A percentile compares a stretch with the other conserved stretches of the same genome.
These are phyloP conservation scores for Aspergillus oerlinghausenensis DNA, from an alignment of 2,329 filamentous ascomycete genomes.

Conservation along the genomic window DNA sequence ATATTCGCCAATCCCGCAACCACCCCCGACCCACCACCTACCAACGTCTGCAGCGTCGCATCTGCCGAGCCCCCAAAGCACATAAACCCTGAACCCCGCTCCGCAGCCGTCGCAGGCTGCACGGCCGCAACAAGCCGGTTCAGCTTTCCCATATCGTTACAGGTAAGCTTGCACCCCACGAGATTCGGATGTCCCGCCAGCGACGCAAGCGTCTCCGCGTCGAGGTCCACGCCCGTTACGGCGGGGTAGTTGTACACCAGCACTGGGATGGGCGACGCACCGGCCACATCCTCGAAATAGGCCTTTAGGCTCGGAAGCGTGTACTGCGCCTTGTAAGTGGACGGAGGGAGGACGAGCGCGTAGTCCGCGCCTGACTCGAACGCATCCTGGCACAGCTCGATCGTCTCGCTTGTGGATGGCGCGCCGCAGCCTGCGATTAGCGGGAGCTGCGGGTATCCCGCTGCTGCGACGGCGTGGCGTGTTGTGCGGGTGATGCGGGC, in stretches of 20 bases:
- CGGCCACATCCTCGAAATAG: conserved; percentile 59
- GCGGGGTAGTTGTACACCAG: conserved; percentile 64
- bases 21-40: conserved; percentile 66
- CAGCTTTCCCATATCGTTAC: conserved; percentile 62
- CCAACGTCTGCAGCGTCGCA: conserved; percentile 66
- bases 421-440: conserved; percentile 67
- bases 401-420: conserved; percentile 63
- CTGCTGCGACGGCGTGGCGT: conserved; percentile 62
- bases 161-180: conserved; percentile 61
- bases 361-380: conserved; percentile 63
- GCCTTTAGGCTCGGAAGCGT: conserved; percentile 50
- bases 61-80: conserved; percentile 70
- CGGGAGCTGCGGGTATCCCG: conserved; percentile 61
- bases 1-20: conserved; percentile 70
- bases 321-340: conserved; percentile 63
- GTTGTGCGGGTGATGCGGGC: conserved; percentile 65
- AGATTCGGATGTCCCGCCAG: conserved; percentile 53
- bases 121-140: conserved; percentile 51
- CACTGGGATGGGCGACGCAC: conserved; percentile 51
- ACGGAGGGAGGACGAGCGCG: conserved; percentile 65
- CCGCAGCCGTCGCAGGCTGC: conserved; percentile 64
- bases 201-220: conserved; percentile 53
- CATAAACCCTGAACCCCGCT: conserved; percentile 66
- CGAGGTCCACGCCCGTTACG: conserved; percentile 57
- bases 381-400: conserved; percentile 62